These are phyloP conservation scores for Dalechampia spathulata DNA, from an alignment of 441 rosid species.

Conservation along the genomic window DNA sequence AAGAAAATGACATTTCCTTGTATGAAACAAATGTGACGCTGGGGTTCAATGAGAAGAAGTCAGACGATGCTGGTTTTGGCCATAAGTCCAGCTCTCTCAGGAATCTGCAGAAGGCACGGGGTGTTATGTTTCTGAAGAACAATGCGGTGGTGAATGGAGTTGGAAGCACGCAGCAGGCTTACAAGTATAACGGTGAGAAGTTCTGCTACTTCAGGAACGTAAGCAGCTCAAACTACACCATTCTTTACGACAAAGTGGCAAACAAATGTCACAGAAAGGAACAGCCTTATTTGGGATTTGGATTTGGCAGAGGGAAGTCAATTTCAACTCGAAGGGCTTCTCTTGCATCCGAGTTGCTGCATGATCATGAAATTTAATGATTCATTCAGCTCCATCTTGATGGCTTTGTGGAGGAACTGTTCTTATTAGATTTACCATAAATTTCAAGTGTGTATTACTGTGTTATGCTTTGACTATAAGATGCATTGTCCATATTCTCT, in stretches of 20 bases:
- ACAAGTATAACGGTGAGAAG: conserved; percentile 33
- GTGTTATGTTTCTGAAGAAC: conserved; percentile 46
- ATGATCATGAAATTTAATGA: conserved; percentile 1
- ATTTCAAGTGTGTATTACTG: no score
- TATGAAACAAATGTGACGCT: conserved; percentile 35
- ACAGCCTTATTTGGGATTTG: conserved; percentile 3
- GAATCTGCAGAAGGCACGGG: conserved; percentile 54
- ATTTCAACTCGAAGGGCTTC: conserved; percentile 12
- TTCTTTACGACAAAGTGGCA: conserved; percentile 43
- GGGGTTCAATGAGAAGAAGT: conserved; percentile 50
- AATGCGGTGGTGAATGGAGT: conserved; percentile 39
- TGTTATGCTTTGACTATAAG: no score
- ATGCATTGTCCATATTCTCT: no score
- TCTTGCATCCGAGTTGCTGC: no score
- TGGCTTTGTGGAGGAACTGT: no score
- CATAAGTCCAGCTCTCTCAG: conserved; percentile 32
- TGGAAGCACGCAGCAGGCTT: conserved; percentile 60
- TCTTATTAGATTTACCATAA: no score
- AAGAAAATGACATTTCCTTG: conserved; percentile 28
- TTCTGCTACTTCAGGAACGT: conserved; percentile 70
- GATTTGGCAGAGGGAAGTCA: conserved; percentile 6
- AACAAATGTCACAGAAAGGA: conserved; percentile 25
- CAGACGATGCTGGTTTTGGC: conserved; percentile 13
- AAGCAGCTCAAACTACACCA: conserved; percentile 69
- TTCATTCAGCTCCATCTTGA: no score